phyloP scores from a whole-genome alignment of 495 filamentous ascomycete genomes.

The Aspergillus nidulans region DNA sequence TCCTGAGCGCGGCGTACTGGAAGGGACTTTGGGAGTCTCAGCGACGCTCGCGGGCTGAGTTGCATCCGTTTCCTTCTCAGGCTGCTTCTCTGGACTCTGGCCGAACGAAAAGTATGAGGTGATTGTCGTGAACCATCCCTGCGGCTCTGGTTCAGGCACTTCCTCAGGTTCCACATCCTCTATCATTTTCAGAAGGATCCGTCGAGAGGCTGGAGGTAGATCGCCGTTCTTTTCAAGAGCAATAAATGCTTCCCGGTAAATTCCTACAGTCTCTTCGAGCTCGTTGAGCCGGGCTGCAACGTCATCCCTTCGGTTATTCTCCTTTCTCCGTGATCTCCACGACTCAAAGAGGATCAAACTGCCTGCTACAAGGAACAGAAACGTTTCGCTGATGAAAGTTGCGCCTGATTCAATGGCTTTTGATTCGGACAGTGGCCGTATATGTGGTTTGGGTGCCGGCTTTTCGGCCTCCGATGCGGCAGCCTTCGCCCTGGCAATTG shows the following conservation, averaged over 20 bases:
- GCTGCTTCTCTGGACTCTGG: constrained; percentile 16
- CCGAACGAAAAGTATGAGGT: constrained; percentile 31
- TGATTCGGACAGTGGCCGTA: constrained; percentile 77
- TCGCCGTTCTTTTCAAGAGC: constrained; percentile 54
- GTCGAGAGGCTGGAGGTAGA: constrained; percentile 20
- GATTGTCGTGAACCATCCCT: constrained; percentile 32
- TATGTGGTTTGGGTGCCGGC: constrained; percentile 43
- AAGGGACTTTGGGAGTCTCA: neutral
- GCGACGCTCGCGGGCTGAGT: neutral
- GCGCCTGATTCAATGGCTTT: constrained; percentile 96
- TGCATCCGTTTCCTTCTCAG: constrained; percentile 14
- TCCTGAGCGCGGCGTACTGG: neutral
- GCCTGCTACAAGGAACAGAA: constrained; percentile 79
- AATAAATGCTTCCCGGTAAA: constrained; percentile 53
- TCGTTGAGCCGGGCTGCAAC: constrained; percentile 65
- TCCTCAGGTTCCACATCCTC: constrained; percentile 32
- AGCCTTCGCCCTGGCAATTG: constrained; percentile 46
- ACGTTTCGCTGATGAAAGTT: constrained; percentile 87
- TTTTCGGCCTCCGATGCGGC: constrained; percentile 45
- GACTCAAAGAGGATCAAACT: constrained; percentile 79
- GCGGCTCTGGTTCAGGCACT: constrained; percentile 24
- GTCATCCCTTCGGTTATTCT: constrained; percentile 67
- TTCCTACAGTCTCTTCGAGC: constrained; percentile 59
- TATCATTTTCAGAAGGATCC: constrained; percentile 43
- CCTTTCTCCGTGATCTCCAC: constrained; percentile 69